A percentile compares a stretch with the other conserved stretches of the same genome.
Evolutionary conservation across 257 asterid species (phyloP).

Genomic region (Eustoma russellianum): DNA sequence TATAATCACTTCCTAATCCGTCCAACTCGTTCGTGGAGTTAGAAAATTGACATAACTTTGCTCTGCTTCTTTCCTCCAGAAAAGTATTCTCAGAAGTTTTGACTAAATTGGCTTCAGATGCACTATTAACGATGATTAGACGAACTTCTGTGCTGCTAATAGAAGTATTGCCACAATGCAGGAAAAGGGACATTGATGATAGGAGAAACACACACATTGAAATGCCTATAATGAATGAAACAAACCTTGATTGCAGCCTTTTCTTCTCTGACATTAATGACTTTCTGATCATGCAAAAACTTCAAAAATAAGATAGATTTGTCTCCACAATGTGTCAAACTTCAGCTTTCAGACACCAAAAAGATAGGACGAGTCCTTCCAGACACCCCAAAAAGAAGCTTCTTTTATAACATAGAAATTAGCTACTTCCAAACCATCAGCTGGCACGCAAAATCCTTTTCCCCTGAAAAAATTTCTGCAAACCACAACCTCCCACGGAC

Average conservation of each 20-base stretch:
- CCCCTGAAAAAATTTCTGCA: background rate
- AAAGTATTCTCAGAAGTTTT: slow-evolving; percentile 8
- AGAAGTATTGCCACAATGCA: slow-evolving; percentile 26
- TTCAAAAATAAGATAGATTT: background rate
- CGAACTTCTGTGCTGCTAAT: slow-evolving; percentile 28
- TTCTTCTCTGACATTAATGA: slow-evolving; percentile 41
- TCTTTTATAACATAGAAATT: background rate
- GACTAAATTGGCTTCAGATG: slow-evolving; percentile 15
- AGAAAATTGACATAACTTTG: slow-evolving; percentile 10
- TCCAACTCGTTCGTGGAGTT: slow-evolving; percentile 2
- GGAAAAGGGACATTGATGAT: slow-evolving; percentile 43
- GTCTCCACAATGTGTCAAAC: background rate
- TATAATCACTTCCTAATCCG: slow-evolving; percentile 8
- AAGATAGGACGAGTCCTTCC: too few species aligned
- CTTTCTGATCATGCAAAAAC: slow-evolving; percentile 16
- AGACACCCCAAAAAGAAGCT: too few species aligned
- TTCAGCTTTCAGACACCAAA: background rate
- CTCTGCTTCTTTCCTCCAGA: slow-evolving; percentile 7
- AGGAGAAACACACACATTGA: slow-evolving; percentile 46
- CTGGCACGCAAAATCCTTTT: background rate
- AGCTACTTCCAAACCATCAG: background rate
- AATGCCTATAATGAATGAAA: slow-evolving; percentile 44
- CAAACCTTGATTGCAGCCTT: slow-evolving; percentile 41
- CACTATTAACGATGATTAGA: slow-evolving; percentile 20
- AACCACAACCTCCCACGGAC: background rate